Evolutionary conservation across 2,329 filamentous ascomycete species (phyloP), one percentile per base, ranked within the genome.

Genomic region (Furcasterigmium furcatum): DNA sequence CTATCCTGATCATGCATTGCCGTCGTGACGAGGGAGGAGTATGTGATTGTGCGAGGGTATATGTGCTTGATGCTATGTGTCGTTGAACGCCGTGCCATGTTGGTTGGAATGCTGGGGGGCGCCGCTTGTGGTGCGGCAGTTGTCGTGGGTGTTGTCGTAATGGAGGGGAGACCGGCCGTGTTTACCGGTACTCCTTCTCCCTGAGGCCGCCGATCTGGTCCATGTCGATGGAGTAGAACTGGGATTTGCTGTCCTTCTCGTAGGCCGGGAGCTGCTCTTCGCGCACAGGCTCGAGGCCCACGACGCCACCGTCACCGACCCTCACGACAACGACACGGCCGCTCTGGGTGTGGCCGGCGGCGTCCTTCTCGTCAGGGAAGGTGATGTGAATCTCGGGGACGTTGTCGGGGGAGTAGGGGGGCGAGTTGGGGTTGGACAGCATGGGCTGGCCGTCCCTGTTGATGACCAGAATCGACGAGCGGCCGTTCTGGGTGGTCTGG

Each of bases 321-420:
- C 89, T 82, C 46, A 99, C 92, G 29, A 97, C 83, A 19, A 99
- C 87, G 43, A 97, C 91, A 25, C 91, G 84, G 27, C 92, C 92
- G 54, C 86, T 90, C 72, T 87, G 87, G 57, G 79, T 79, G 67
- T 84, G 89, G 56, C 92, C 92, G 45, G 81, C 73, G 55, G 90
- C 88, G 61, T 96, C 91, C 56, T 95, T 85, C 74, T 97, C 94
- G 58, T 95, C 89, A 14, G 94, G 94, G 74, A 99, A 97, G 29
- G 94, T 97, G 67, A 99, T 96, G 68, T 91, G 90, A 60, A 99
- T 99, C 71, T 97, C 88, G 18, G 94, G 94, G 22, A 97, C 79
- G 55, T 87, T 86, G 66, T 82, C 88, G n/a, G 87, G 85, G 38
- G 86, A 88, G 57, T 86, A 74, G 19, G 91, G 88, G 14, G 89